A percentile compares a stretch with the other conserved stretches of the same genome.
Conservation (phyloP, 164 flowering plant genomes). For the Liriodendron chinense region DNA sequence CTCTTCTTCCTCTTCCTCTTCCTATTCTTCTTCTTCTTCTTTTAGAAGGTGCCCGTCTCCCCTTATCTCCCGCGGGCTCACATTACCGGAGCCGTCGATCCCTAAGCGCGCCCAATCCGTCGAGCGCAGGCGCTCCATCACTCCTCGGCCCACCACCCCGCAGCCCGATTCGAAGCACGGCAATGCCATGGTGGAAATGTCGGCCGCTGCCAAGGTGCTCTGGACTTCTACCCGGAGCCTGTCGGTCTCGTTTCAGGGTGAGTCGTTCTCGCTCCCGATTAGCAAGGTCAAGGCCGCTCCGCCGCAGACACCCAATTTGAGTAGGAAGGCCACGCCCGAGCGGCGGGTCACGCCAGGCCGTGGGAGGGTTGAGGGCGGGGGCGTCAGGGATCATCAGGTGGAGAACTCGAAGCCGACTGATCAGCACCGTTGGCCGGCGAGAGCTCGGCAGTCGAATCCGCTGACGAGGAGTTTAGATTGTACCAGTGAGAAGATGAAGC, state of each 20-base stretch:
- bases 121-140: conserved; percentile 35
- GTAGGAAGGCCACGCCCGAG: conserved; percentile 48
- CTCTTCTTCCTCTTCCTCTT: conserved; percentile 38
- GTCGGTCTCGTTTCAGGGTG: conserved; percentile 93
- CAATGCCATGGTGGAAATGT: conserved; percentile 32
- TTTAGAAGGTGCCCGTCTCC: conserved; percentile 62
- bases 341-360: conserved; percentile 35
- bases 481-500: conserved; percentile 15
- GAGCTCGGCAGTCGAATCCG: conserved; percentile 33
- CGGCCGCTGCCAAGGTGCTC: conserved; percentile 56
- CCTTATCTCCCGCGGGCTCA: conserved; percentile 17
- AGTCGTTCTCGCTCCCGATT: conserved; percentile 77
- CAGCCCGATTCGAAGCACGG: conserved; percentile 12
- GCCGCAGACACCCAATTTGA: conserved; percentile 21
- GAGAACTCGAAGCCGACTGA: conserved; percentile 52
- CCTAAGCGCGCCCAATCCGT: conserved; percentile 62
- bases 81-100: conserved; percentile 13
- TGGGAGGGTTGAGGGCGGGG: conserved; percentile 19
- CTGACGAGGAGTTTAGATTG: conserved; percentile 67
- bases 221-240: conserved; percentile 77
- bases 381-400: conserved; percentile 37
- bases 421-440: conserved; percentile 75
- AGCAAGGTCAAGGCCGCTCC: conserved; percentile 36
- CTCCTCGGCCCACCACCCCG: conserved; percentile 29
- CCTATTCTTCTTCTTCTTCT: conserved; percentile 22